Conservation (phyloP, 2,329 filamentous ascomycete species). For the Diplodia sapinea region DNA sequence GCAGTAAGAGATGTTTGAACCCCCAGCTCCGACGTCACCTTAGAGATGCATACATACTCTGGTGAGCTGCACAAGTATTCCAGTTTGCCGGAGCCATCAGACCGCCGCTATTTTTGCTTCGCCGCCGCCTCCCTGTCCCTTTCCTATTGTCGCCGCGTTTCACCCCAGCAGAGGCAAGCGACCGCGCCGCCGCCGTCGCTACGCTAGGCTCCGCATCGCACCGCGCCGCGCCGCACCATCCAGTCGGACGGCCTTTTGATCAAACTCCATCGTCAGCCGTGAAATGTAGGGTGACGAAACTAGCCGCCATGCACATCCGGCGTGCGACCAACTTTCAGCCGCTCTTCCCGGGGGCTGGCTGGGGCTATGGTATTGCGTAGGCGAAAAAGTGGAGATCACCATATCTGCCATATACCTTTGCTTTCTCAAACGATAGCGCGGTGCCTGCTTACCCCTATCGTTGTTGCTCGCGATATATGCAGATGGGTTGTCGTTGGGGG, state of each 20-base stretch:
- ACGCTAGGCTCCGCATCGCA: conserved; percentile 3
- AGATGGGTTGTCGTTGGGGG: neutral
- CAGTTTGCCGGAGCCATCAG: neutral
- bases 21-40: neutral
- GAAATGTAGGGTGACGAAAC: neutral
- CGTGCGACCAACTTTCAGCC: no score
- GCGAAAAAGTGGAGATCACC: no score
- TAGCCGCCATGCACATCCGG: no score
- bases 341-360: no score
- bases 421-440: neutral
- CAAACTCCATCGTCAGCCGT: neutral
- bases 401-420: neutral
- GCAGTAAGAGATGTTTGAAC: neutral
- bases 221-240: conserved; percentile 14
- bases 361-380: no score
- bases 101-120: neutral
- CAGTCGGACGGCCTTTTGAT: neutral
- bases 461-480: neutral
- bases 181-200: neutral
- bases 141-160: neutral
- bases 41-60: neutral
- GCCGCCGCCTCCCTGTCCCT: neutral
- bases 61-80: neutral
- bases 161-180: neutral
- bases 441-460: neutral